Base-by-base conservation (phyloP, 306 rosid genomes). In the Vigna hirtella region DNA sequence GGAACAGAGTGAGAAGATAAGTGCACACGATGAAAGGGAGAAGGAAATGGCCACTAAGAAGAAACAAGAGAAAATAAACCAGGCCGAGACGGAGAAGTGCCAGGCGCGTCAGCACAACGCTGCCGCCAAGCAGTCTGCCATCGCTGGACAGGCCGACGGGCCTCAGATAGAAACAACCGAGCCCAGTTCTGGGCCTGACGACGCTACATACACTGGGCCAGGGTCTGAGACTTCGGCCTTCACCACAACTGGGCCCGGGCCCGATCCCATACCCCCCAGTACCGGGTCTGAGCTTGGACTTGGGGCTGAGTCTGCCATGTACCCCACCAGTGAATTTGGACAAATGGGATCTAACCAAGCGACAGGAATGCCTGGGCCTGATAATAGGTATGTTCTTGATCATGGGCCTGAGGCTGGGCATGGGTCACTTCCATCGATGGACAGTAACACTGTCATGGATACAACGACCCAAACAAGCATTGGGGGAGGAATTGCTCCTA, bases 21-120 rank as follows among this genome's bases (percentile, higher is more conserved):
- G 20, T 66, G 85, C 92, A n/a, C 73, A 53, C 7, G 87, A 86
- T n/a, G 86, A 91, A 8, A 0, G 69, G 55, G 75, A 88, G 40
- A 88, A 86, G 83, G 88, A 88, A 53, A 86, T 86, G 71, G 93
- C 93, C 0, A 79, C 85, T 0, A 66, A 78, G 7, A 88, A 74
- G 82, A 90, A 89, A 57, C 81, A 85, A 2, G 83, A 56, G 51
- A 86, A 47, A 74, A 79, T 83, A 18, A 32, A 50, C 1, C 83
- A 85, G 10, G 97, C 95, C 0, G 92, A 90, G 89, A 70, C 79
- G 16, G 66, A 86, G 13, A 92, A 94, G 66, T 85, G 26, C 15
- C 84, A 66, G 79, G 97, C 86, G 3, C 85, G 77, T 24, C 48
- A 71, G 48, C 81, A 88, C 15, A 88, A 90, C 76, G 87, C 90